Evolutionary conservation across 192 early-diverging fungal genomes (phyloP), one percentile per base, ranked within the genome.

Genomic region (Backusella morwellensis): DNA sequence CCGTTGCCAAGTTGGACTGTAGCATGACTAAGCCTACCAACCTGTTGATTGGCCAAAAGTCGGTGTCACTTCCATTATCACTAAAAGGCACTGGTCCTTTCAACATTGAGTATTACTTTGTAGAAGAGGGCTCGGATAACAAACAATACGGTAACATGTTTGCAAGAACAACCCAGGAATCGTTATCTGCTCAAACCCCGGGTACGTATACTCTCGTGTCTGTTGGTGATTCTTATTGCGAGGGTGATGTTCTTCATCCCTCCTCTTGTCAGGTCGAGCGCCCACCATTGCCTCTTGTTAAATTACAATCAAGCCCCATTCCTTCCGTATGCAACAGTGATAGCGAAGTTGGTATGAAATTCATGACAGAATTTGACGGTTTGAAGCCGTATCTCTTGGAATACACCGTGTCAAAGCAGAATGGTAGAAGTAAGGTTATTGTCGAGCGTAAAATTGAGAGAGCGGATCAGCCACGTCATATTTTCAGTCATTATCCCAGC

Each of bases 311-410:
- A 12, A 78, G 50, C 6, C 77, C 82, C 21, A 84, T 84, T 75
- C 79, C 77, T 1, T 84, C 82, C n/a, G 75, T 81, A 47, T 84
- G 82, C 38, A 68, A 71, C 6, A 59, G 70, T 9, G 79, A 75
- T 29, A 81, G 71, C 72, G 82, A 84, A 44, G 68, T 81, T 23
- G 82, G 82, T n/a, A 84, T 80, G 82, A 70, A 63, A 3, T 80
- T 84, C 23, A 44, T 78, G 14, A 66, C 67, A 3, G 82, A 80
- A 32, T 76, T 84, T 32, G 44, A 72, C 42, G 82, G 82, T 35
- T 59, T 77, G 17, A 74, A 76, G 23, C 79, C 82, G 2, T 84
- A 73, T 70, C 4, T 71, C 2, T 70, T 84, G 6, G 73, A 77
- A 14, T 81, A 84, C 50, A 63, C 29, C 14, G 72, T 84, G 9